Conservation (phyloP, 2,329 filamentous ascomycete genomes). For the Apiospora kogelbergensis region DNA sequence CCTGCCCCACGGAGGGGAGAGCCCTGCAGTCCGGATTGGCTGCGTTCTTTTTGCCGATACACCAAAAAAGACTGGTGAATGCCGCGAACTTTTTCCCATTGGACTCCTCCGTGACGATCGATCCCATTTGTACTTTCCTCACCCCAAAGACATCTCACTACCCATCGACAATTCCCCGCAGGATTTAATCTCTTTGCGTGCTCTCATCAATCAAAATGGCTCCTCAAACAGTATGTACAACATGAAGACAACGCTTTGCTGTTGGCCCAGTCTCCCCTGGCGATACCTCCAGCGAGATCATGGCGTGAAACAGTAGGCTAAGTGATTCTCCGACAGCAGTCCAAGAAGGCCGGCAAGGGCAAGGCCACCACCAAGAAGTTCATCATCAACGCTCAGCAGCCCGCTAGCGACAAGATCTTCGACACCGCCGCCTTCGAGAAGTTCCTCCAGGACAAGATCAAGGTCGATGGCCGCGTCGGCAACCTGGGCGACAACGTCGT, state of each 20-base stretch:
- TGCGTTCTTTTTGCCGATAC: conserved; percentile 28
- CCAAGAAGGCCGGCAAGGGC: conserved; percentile 63
- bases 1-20: not conserved
- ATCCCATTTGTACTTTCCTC: not conserved
- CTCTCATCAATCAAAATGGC: conserved; percentile 67
- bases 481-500: conserved; percentile 94
- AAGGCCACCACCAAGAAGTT: conserved; percentile 94
- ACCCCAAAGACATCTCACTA: conserved; percentile 22
- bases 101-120: conserved; percentile 2
- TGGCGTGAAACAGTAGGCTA: conserved; percentile 93
- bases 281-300: conserved; percentile 43
- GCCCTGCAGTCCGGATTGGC: conserved; percentile 9
- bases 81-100: conserved; percentile 20
- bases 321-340: conserved; percentile 55
- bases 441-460: conserved; percentile 99
- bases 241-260: conserved; percentile 81
- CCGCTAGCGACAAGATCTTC: conserved; percentile 99
- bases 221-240: conserved; percentile 82
- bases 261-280: conserved; percentile 63
- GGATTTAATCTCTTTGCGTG: conserved; percentile 71
- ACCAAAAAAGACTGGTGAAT: conserved; percentile 30
- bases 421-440: conserved; percentile 98
- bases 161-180: conserved; percentile 33
- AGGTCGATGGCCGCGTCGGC: conserved; percentile 96
- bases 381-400: conserved; percentile 99